Evolutionary conservation across 441 rosid species (phyloP), one percentile per base, ranked within the genome.

Genomic region (Dalechampia spathulata): DNA sequence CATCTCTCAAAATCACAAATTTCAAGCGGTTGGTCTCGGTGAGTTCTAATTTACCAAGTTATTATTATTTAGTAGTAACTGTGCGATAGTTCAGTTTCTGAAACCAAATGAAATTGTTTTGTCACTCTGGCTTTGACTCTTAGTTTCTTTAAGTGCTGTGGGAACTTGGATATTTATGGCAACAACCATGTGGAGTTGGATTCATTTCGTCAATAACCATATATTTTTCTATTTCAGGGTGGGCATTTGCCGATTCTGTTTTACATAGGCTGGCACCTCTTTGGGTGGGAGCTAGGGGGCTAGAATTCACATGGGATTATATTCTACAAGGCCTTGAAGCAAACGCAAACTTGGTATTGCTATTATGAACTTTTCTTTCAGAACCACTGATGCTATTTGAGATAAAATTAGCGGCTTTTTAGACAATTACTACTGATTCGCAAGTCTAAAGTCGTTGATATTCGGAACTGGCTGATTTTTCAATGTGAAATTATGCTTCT

Each of bases 11-110:
- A 87, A 90, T 61, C 98, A 90, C 64, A 90, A 90, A 74, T 90
- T 87, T 73, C 98, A 91, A 61, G 95, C 98, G 37, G 93, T 91
- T 67, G 98, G 98, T 22, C 92, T 91, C 17, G 96, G 98, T 91
- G 71, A 66, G 91, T 69, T 30, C 8, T 30, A 30, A 22, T 41
- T 46, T 64, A 55, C 36, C 22, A 19, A 7, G 10, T 28, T 55
- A 32, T 9, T 38, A 60, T 70, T 14, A 25, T 48, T 39, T 42
- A 51, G 44, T 23, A 8, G 23, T 12, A 39, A n/a, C 15, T 20
- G 13, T n/a, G n/a, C 25, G 30, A 30, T 58, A 17, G 5, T 55
- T 42, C n/a, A 39, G 45, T 19, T 43, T 60, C 30, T 52, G 26
- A 27, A 27, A 16, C 39, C 30, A 5, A 26, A 48, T 34, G 7